Conservation (phyloP, 345 rosid genomes). For the Syzygium aromaticum region DNA sequence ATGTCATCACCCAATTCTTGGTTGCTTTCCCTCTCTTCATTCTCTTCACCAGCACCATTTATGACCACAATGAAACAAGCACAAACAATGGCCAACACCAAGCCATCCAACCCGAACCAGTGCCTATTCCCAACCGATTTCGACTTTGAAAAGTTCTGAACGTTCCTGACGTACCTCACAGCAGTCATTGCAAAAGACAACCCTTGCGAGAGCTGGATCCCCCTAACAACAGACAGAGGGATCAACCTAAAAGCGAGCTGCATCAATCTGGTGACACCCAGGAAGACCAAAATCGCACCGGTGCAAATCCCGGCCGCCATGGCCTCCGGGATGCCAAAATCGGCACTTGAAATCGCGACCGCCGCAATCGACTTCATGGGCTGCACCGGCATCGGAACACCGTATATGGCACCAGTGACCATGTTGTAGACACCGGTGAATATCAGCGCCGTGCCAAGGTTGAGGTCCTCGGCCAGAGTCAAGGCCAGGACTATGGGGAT, state of each 20-base stretch:
- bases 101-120: slow-evolving; percentile 78
- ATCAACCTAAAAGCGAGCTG: slow-evolving; percentile 46
- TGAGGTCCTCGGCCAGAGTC: slow-evolving; percentile 66
- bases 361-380: slow-evolving; percentile 89
- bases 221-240: slow-evolving; percentile 68
- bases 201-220: slow-evolving; percentile 83
- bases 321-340: slow-evolving; percentile 60
- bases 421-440: slow-evolving; percentile 71
- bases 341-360: slow-evolving; percentile 43
- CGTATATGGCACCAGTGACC: slow-evolving; percentile 62
- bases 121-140: slow-evolving; percentile 44
- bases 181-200: slow-evolving; percentile 70
- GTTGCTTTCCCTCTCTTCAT: slow-evolving; percentile 13
- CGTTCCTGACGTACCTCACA: slow-evolving; percentile 58
- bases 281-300: slow-evolving; percentile 48
- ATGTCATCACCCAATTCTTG: neutral
- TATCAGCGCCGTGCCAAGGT: slow-evolving; percentile 70
- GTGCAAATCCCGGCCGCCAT: slow-evolving; percentile 78
- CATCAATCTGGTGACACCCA: slow-evolving; percentile 80
- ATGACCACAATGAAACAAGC: slow-evolving; percentile 47
- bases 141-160: slow-evolving; percentile 54
- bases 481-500: slow-evolving; percentile 79
- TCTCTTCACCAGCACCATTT: slow-evolving; percentile 54
- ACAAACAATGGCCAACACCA: slow-evolving; percentile 60
- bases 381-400: slow-evolving; percentile 93